Evolutionary conservation across 2,329 filamentous ascomycete genomes (phyloP).

Genomic region (Pseudogymnoascus sp.): DNA sequence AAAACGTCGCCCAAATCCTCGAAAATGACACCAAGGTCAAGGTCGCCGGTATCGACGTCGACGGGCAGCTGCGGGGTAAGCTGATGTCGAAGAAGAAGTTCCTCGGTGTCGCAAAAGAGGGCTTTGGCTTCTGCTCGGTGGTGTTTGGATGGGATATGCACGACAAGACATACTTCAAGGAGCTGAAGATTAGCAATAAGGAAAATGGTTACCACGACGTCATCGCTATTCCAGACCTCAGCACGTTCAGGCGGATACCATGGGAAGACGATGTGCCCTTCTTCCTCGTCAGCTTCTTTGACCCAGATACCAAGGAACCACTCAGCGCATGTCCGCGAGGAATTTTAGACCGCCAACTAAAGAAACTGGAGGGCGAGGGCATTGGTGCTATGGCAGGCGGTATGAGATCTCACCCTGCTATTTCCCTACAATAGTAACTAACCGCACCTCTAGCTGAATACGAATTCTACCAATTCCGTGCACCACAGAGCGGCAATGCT

Average conservation of each 20-base stretch:
- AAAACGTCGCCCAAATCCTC: constrained; percentile 48
- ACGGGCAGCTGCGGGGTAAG: constrained; percentile 83
- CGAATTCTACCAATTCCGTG: constrained; percentile 88
- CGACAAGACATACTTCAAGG: constrained; percentile 79
- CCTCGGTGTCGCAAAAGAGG: constrained; percentile 68
- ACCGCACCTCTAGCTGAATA: constrained; percentile 64
- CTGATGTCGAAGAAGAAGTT: constrained; percentile 92
- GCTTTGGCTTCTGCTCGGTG: constrained; percentile 91
- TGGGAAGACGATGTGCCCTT: constrained; percentile 87
- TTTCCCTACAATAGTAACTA: constrained; percentile 14
- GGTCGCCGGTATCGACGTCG: constrained; percentile 79
- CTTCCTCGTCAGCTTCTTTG: constrained; percentile 76
- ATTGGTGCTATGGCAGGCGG: constrained; percentile 85
- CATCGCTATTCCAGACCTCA: constrained; percentile 73
- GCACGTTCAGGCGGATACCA: constrained; percentile 73
- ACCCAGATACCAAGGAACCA: constrained; percentile 68
- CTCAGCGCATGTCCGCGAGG: constrained; percentile 75
- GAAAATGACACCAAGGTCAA: constrained; percentile 73
- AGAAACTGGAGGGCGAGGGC: constrained; percentile 61
- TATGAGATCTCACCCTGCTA: constrained; percentile 38
- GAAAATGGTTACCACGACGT: constrained; percentile 86
- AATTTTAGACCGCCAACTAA: constrained; percentile 61
- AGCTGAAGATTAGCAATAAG: constrained; percentile 81
- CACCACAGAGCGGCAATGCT: constrained; percentile 46
- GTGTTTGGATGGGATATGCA: constrained; percentile 98